Conservation (phyloP, 306 rosid genomes). For the Dalbergia cochinchinensis region DNA sequence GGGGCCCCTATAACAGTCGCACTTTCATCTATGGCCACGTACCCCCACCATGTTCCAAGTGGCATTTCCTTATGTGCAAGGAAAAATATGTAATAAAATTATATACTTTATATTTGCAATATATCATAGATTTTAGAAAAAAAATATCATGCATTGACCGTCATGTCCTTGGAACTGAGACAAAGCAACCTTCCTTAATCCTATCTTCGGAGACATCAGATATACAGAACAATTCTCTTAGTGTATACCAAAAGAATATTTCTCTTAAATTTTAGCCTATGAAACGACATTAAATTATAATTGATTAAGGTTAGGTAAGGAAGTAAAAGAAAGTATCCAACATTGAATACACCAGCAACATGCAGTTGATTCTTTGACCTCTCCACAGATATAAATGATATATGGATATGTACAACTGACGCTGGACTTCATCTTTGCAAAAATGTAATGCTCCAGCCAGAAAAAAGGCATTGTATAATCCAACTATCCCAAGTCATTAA, state of each 20-base stretch:
- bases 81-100: background rate
- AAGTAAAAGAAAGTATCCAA: background rate
- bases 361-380: conserved; percentile 24
- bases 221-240: background rate
- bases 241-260: background rate
- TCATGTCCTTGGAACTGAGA: too few relatives aligned
- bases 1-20: background rate
- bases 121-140: background rate
- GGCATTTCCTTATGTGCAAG: background rate
- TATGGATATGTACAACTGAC: conserved; percentile 40
- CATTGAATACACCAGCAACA: conserved; percentile 23
- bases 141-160: too few relatives aligned
- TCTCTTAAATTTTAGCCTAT: background rate
- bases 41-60: conserved; percentile 4
- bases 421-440: conserved; percentile 30
- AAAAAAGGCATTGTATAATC: conserved; percentile 28
- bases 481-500: background rate
- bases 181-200: background rate
- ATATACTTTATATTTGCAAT: background rate
- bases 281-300: background rate
- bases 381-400: conserved; percentile 35
- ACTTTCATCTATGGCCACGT: conserved; percentile 8
- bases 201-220: background rate
- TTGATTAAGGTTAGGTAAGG: background rate
- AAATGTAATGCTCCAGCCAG: conserved; percentile 35